Conservation (phyloP, 2,329 filamentous ascomycete genomes). For the Cryoendolithus antarcticus region DNA sequence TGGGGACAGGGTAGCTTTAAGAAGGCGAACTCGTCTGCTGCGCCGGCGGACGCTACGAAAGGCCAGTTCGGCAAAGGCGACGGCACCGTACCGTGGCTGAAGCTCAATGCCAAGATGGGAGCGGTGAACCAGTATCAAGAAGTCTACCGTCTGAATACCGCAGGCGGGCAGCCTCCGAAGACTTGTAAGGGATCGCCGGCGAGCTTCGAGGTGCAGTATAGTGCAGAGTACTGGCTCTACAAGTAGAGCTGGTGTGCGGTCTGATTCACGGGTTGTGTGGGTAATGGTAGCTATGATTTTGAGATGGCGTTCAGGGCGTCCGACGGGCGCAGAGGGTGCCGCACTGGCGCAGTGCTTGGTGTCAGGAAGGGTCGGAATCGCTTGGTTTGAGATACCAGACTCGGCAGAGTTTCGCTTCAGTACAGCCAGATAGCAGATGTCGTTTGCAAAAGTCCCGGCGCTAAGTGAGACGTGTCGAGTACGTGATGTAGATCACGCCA, state of each 20-base stretch:
- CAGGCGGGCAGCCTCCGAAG: constrained; percentile 62
- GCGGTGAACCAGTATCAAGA: constrained; percentile 49
- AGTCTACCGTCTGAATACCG: constrained; percentile 75
- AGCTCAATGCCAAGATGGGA: constrained; percentile 43
- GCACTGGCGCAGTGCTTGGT: no score
- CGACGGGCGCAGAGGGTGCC: no score
- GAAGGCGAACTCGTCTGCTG: constrained; percentile 49
- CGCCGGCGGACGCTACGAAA: constrained; percentile 47
- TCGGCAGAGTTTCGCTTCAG: no score
- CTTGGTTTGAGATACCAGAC: no score
- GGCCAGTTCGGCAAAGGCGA: constrained; percentile 49
- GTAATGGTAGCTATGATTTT: no score
- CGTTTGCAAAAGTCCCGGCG: no score
- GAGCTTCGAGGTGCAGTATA: constrained; percentile 64
- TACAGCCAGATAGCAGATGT: no score
- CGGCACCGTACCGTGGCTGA: constrained; percentile 69
- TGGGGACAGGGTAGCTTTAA: constrained; percentile 51
- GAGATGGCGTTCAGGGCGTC: no score
- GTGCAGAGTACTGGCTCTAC: constrained; percentile 66
- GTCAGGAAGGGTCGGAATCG: no score
- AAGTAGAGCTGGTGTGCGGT: background rate
- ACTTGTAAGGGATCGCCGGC: constrained; percentile 56
- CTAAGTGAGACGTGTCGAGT: no score
- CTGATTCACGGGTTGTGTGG: no score
- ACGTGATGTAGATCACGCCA: no score